These are phyloP conservation scores for Calcarisporium arbuscula DNA, from an alignment of 2,329 filamentous ascomycete species.

Conservation along the genomic window DNA sequence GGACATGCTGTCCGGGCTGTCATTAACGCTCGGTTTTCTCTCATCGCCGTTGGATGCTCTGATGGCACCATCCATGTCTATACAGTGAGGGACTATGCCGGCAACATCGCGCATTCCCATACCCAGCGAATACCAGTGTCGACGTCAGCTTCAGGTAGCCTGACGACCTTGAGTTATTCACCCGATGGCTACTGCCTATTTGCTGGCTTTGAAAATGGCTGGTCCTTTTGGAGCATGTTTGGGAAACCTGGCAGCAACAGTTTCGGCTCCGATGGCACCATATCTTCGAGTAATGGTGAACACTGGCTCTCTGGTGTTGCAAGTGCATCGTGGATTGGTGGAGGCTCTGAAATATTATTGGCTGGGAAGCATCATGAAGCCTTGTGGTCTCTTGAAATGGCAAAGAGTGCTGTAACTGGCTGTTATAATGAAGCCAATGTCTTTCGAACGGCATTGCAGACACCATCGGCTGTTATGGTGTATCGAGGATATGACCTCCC, in stretches of 20 bases:
- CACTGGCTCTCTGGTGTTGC: slow-evolving; percentile 76
- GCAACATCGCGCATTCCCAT: slow-evolving; percentile 86
- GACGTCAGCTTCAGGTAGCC: slow-evolving; percentile 55
- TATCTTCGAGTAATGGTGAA: slow-evolving; percentile 65
- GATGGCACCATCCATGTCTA: slow-evolving; percentile 84
- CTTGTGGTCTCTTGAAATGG: slow-evolving; percentile 85
- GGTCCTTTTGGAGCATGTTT: slow-evolving; percentile 97
- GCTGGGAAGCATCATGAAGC: slow-evolving; percentile 65
- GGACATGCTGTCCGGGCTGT: slow-evolving; percentile 66
- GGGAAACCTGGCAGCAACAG: slow-evolving; percentile 83
- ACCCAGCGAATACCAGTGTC: slow-evolving; percentile 66
- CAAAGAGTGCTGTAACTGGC: slow-evolving; percentile 84
- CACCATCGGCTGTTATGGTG: slow-evolving; percentile 79
- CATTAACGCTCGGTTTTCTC: slow-evolving; percentile 90
- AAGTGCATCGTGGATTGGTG: slow-evolving; percentile 79
- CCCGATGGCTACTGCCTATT: slow-evolving; percentile 96
- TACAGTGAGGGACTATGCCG: slow-evolving; percentile 84
- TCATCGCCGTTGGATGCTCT: slow-evolving; percentile 78
- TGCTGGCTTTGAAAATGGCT: slow-evolving; percentile 84
- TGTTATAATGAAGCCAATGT: slow-evolving; percentile 91
- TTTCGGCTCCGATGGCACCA: slow-evolving; percentile 62
- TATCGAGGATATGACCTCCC: slow-evolving; percentile 91
- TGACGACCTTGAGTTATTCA: slow-evolving; percentile 78
- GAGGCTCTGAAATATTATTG: slow-evolving; percentile 79
- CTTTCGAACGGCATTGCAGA: slow-evolving; percentile 82